A percentile compares a stretch with the other conserved stretches of the same genome.
phyloP scores from a whole-genome alignment of 169 alveolate genomes.

The Theileria luwenshuni region DNA sequence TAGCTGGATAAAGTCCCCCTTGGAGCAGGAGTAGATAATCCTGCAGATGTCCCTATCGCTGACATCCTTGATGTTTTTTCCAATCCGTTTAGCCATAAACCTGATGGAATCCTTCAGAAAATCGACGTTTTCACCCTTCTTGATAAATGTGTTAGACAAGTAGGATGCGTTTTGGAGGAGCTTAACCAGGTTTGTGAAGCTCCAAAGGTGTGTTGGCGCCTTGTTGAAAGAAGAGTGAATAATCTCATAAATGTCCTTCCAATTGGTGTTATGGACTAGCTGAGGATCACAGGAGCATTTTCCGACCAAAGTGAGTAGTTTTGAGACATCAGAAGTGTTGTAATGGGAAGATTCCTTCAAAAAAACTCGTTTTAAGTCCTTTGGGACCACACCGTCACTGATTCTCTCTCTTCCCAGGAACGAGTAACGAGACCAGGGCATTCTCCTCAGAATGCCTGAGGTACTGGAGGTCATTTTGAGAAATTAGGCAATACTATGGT shows the following conservation, averaged over 20 bases:
- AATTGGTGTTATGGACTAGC: conserved; percentile 3
- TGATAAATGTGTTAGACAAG: background rate
- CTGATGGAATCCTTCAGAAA: background rate
- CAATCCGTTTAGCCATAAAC: conserved; percentile 12
- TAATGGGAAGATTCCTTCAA: background rate
- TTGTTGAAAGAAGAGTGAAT: background rate
- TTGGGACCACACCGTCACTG: conserved; percentile 10
- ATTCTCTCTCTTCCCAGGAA: background rate
- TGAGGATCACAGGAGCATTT: conserved; percentile 5
- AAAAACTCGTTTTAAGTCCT: background rate
- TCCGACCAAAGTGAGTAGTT: conserved; percentile 5
- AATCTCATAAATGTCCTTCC: conserved; percentile 4
- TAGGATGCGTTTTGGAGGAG: conserved; percentile 58
- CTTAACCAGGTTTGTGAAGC: conserved; percentile 23
- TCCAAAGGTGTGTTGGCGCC: background rate
- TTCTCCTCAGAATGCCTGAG: conserved; percentile 19
- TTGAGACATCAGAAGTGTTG: conserved; percentile 3
- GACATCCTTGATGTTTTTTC: conserved; percentile 33
- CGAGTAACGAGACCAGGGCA: conserved; percentile 39
- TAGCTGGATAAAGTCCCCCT: conserved; percentile 40
- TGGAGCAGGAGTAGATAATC: conserved; percentile 57
- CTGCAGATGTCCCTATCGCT: conserved; percentile 52
- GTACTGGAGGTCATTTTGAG: conserved; percentile 4
- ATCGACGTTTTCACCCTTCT: background rate
- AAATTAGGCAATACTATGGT: background rate